Base-by-base conservation (phyloP, 805 yeast genomes). In the Deakozyma indianensis region DNA sequence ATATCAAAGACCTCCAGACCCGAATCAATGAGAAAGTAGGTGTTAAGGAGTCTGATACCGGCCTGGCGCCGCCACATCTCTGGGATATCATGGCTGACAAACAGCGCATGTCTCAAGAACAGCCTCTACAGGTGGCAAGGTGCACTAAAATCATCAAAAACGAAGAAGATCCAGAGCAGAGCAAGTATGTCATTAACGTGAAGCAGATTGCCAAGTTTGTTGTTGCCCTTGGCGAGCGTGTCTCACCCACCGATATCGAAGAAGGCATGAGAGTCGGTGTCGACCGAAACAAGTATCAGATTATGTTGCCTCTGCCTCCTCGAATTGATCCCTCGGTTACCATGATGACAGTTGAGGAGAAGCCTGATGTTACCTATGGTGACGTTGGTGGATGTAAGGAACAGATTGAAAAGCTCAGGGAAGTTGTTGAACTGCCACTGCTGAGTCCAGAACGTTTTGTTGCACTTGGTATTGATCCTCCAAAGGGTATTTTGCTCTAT, bases 261-360 rank as follows among this genome's bases (percentile, higher is more conserved):
- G 98, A 94, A 65, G 97, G 98, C 45, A 94, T 92, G 98, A 77
- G 98, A 62, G 97, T 92, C 32, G 99, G 99, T 59, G 98, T 92
- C 47, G 98, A 94, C 63, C 78, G 98, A 64, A 87, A 84, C 58
- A 90, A 90, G 66, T 92, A 92, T 66, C 95, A 88, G 64, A 94
- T 92, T 60, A 95, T 90, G 71, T 72, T 92, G 57, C 98, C 99
- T 24, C 72, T 92, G 53, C 99, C 99, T 9, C 98, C 99, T 46
- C 74, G 94, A 59, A 92, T 92, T 61, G 99, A 92, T 64, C 97
- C 99, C 14, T 76, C 87, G 35, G 99, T 92, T 45, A 92, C 98
- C 4, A 92, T 92, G 98, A 92, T 92, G 99, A 90, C 97, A 1
- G 99, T 92, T 42, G 99, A 92, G 65, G 99, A 92, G 67, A 92